Evolutionary conservation across 2,329 filamentous ascomycete species (phyloP), one percentile per base, ranked within the genome.

Genomic region (Epichloe uncinata): DNA sequence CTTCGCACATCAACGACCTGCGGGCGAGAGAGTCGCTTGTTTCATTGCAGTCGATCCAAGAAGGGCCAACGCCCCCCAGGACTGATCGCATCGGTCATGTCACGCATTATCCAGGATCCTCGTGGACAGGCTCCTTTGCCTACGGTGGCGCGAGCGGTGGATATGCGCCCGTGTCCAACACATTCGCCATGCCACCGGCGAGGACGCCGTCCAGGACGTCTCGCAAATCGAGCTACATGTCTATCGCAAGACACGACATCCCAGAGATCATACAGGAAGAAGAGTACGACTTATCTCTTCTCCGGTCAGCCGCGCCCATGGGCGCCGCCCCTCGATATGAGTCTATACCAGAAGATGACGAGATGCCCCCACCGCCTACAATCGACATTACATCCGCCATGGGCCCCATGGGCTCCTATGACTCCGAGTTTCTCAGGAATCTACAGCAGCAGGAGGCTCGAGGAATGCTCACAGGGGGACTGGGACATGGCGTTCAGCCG

Each of bases 381-480:
- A 70, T 76, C 50, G 74, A 79, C 53, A 52, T 77, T 15, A 69
- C 69, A 8, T 69, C 68, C 36, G 67, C 67, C 5, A 60, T 73
- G 5, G 73, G 75, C 0, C 74, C 74, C 2, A 63, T 68, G 53
- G 67, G 66, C 3, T 55, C 62, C 2, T 70, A 74, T 41, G 72
- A 75, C 46, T 61, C 68, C 6, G 68, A 61, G 5, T 76, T 76
- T 46, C 53, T 73, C 40, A 68, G 61, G 52, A 64, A 64, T 2
- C 56, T 76, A 13, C 73, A 77, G 56, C 65, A 70, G 40, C 70
- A 77, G 53, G 79, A 82, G 57, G 72, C 76, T 2, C 69, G 64
- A 7, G 78, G 78, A 2, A 69, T 66, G 36, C 62, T 82, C 26
- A 81, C 77, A 0, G 75, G 77, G n/a, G 79, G 79, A 0, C 57